phyloP scores from a whole-genome alignment of 2,329 filamentous ascomycete species.

The Botrytis fragariae region DNA sequence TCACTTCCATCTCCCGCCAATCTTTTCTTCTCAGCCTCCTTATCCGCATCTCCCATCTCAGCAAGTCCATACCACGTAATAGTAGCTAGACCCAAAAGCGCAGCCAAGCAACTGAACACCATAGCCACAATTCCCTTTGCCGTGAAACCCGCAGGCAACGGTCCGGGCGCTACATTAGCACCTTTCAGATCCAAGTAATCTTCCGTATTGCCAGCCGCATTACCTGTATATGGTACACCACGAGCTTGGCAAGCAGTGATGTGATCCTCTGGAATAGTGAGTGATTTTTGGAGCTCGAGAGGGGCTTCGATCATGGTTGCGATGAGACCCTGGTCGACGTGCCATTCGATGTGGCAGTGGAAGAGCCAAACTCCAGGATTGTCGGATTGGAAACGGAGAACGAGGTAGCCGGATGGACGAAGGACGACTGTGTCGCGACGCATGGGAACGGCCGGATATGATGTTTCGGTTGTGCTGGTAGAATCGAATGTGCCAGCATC shows the following conservation, averaged over 20 bases:
- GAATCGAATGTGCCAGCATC: conserved; percentile 55
- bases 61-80: conserved; percentile 37
- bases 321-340: conserved; percentile 64
- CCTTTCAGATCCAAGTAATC: conserved; percentile 63
- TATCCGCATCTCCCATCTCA: conserved; percentile 36
- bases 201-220: conserved; percentile 69
- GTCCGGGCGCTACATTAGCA: conserved; percentile 36
- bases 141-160: conserved; percentile 36
- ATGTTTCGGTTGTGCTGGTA: conserved; percentile 44
- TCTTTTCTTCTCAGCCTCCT: conserved; percentile 28
- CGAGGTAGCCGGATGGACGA: conserved; percentile 63
- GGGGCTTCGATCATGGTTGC: conserved; percentile 52
- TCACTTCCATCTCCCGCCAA: background rate
- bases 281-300: conserved; percentile 33
- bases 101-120: conserved; percentile 35
- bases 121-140: conserved; percentile 36
- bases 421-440: conserved; percentile 67
- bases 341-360: conserved; percentile 82
- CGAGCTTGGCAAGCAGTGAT: conserved; percentile 55
- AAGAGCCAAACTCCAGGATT: conserved; percentile 72
- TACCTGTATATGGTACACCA: conserved; percentile 56
- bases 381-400: conserved; percentile 65
- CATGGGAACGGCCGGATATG: conserved; percentile 57
- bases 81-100: conserved; percentile 33
- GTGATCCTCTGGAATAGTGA: conserved; percentile 60